phyloP scores from a whole-genome alignment of 345 rosid species.

The Citrus maxima region DNA sequence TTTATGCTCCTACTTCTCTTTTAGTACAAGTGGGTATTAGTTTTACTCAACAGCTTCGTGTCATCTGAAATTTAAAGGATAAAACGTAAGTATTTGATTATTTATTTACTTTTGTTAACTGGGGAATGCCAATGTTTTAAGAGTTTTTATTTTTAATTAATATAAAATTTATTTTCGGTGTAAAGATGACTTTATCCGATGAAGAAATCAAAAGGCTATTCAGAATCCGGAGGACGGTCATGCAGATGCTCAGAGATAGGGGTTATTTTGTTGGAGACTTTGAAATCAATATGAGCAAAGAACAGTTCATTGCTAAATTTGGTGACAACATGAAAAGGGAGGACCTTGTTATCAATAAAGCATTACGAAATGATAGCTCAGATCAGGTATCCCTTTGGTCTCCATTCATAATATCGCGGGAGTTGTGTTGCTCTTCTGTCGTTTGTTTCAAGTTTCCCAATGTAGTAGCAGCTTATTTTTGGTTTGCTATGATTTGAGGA shows the following conservation, averaged over 20 bases:
- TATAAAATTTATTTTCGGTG: neutral
- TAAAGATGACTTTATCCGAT: constrained; percentile 55
- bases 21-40: neutral
- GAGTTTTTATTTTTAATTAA: neutral
- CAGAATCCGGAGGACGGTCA: constrained; percentile 64
- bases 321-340: constrained; percentile 88
- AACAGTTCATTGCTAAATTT: constrained; percentile 53
- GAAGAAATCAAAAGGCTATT: constrained; percentile 63
- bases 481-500: too few species aligned
- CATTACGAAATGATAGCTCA: constrained; percentile 46
- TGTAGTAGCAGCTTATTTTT: neutral
- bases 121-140: neutral
- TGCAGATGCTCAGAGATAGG: constrained; percentile 81
- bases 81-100: neutral
- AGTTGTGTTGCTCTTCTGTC: too few species aligned
- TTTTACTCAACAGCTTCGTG: neutral
- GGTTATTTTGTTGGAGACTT: constrained; percentile 66
- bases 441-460: neutral
- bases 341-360: constrained; percentile 67
- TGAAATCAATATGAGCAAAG: constrained; percentile 49
- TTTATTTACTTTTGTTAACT: neutral
- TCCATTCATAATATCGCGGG: neutral
- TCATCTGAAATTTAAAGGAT: neutral
- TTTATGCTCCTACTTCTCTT: neutral
- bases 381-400: constrained; percentile 50